Evolutionary conservation across 352 stramenopile species (phyloP).

Genomic region (Blastocystis sp.): DNA sequence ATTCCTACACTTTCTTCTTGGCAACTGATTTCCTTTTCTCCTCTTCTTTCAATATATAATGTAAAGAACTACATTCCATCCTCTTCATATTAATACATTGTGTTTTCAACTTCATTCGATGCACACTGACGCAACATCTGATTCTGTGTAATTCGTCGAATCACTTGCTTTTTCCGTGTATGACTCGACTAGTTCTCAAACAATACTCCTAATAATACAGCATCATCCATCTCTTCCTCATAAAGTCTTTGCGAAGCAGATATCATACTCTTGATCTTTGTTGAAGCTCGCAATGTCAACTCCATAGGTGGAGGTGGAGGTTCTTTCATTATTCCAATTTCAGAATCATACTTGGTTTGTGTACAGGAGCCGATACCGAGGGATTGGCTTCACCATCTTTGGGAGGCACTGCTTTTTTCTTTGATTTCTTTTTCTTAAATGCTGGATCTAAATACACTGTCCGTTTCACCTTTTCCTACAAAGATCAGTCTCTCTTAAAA

Average conservation of each 20-base stretch:
- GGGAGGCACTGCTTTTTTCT: slow-evolving; percentile 1
- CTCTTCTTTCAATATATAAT: slow-evolving; percentile 53
- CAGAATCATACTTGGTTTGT: slow-evolving; percentile 6
- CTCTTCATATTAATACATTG: not conserved
- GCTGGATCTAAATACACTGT: slow-evolving; percentile 60
- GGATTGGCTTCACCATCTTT: not conserved
- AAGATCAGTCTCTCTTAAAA: not conserved
- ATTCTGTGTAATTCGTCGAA: slow-evolving; percentile 4
- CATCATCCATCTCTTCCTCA: slow-evolving; percentile 33
- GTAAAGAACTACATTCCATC: slow-evolving; percentile 8
- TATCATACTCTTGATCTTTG: slow-evolving; percentile 30
- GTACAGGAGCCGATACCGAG: not conserved
- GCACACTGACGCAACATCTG: slow-evolving; percentile 50
- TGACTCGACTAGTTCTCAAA: not conserved
- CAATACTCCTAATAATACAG: not conserved
- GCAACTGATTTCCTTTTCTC: slow-evolving; percentile 34
- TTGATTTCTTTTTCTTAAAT: slow-evolving; percentile 56
- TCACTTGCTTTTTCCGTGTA: not conserved
- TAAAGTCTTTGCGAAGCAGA: slow-evolving; percentile 22
- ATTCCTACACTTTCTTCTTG: slow-evolving; percentile 20
- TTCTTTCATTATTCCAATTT: not conserved
- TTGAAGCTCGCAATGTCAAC: slow-evolving; percentile 27
- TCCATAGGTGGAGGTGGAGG: slow-evolving; percentile 1
- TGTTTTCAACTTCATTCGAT: slow-evolving; percentile 41
- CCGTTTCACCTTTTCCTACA: slow-evolving; percentile 62